Evolutionary conservation across 2,329 filamentous ascomycete species (phyloP).

Genomic region (Hymenoscyphus salicellus): DNA sequence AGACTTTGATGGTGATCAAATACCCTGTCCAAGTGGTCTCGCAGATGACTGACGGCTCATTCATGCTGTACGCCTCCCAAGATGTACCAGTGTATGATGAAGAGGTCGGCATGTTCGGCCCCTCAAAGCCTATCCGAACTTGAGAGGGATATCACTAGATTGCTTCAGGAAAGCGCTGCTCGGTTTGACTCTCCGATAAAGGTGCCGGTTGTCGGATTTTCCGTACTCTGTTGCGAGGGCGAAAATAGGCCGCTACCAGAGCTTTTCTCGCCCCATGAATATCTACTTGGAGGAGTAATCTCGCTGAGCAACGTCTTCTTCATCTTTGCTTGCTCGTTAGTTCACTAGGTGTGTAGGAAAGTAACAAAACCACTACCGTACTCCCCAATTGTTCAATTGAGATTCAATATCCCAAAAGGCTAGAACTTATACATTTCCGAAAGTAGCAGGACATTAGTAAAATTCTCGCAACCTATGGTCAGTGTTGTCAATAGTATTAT

Average conservation of each 20-base stretch:
- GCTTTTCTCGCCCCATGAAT: too few species aligned
- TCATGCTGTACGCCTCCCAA: not conserved
- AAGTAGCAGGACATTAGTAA: too few species aligned
- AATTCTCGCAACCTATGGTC: too few species aligned
- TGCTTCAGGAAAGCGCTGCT: not conserved
- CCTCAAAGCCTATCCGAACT: not conserved
- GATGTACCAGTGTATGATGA: not conserved
- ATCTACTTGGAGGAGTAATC: too few species aligned
- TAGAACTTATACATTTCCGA: too few species aligned
- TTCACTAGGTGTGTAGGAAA: too few species aligned
- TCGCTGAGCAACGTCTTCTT: too few species aligned
- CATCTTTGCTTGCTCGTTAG: too few species aligned
- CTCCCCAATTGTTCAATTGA: too few species aligned
- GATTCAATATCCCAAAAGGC: too few species aligned
- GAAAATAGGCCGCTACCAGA: not conserved
- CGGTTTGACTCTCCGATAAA: not conserved
- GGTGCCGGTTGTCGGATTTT: not conserved
- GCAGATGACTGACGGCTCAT: not conserved
- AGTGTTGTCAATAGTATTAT: too few species aligned
- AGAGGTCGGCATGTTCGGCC: not conserved
- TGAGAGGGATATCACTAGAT: not conserved
- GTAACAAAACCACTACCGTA: too few species aligned
- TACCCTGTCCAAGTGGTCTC: not conserved
- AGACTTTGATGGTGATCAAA: not conserved
- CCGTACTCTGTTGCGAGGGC: not conserved